Evolutionary conservation across 2,329 filamentous ascomycete species (phyloP).

Genomic region (Neofusicoccum kwambonambiense): DNA sequence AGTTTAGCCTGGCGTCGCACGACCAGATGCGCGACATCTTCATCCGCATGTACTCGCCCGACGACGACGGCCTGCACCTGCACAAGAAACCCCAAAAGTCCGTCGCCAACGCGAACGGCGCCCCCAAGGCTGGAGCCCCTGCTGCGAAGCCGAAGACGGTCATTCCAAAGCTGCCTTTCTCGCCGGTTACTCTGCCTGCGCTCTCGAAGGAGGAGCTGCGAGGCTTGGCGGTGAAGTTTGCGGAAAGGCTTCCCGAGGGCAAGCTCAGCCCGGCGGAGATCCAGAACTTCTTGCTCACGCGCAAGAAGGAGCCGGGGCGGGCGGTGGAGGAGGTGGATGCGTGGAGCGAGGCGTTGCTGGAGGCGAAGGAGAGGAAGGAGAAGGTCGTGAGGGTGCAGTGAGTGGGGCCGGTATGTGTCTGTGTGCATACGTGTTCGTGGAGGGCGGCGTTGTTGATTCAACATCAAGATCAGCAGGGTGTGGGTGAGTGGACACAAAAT

Average conservation of each 20-base stretch:
- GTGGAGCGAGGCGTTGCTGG: constrained; percentile 42
- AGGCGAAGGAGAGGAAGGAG: constrained; percentile 31
- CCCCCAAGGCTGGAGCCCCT: no score
- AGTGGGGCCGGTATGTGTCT: not conserved
- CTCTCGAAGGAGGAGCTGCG: constrained; percentile 27
- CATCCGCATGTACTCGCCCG: constrained; percentile 37
- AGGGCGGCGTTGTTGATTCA: not conserved
- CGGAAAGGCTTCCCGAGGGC: constrained; percentile 45
- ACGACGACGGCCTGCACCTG: not conserved
- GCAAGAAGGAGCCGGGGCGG: constrained; percentile 48
- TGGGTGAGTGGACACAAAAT: no score
- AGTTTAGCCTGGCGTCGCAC: constrained; percentile 52
- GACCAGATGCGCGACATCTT: constrained; percentile 46
- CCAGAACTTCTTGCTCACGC: constrained; percentile 52
- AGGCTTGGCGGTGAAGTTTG: constrained; percentile 46
- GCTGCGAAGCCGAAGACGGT: no score
- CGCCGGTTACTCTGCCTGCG: not conserved
- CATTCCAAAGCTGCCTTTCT: not conserved
- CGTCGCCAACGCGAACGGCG: not conserved
- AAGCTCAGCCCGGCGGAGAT: constrained; percentile 54
- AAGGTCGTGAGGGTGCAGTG: constrained; percentile 23
- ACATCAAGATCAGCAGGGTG: not conserved
- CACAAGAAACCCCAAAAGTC: no score
- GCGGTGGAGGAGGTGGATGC: constrained; percentile 44
- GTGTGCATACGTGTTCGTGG: not conserved